Evolutionary conservation across 225 moss, liverwort and hornwort species (phyloP).

Genomic region (Polytrichum commune): DNA sequence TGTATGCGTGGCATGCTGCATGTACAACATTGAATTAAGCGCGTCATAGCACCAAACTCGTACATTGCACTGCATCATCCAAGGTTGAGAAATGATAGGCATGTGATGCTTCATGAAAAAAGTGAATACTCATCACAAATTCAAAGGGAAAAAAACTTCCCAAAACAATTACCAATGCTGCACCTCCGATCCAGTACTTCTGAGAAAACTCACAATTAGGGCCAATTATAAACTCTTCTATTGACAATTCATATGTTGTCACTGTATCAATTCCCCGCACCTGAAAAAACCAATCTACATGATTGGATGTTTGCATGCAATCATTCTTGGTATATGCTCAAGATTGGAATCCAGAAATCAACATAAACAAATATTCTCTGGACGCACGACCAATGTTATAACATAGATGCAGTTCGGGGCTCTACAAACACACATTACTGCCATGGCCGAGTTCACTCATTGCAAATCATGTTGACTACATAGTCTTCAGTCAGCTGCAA

Average conservation of each 20-base stretch:
- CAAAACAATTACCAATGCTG: constrained; percentile 58
- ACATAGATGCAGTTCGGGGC: too few relatives aligned
- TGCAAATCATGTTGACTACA: constrained; percentile 73
- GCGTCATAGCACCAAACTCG: too few relatives aligned
- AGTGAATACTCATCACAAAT: too few relatives aligned
- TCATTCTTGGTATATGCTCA: too few relatives aligned
- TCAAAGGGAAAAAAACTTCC: too few relatives aligned
- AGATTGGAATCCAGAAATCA: too few relatives aligned
- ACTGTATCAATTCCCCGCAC: constrained; percentile 96
- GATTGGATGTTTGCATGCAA: too few relatives aligned
- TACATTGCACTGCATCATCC: too few relatives aligned
- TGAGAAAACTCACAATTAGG: constrained; percentile 99
- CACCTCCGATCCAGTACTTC: constrained; percentile 99
- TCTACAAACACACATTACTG: constrained; percentile 57
- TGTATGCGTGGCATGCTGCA: constrained; percentile 89
- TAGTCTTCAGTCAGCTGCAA: constrained; percentile 66
- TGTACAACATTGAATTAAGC: constrained; percentile 1
- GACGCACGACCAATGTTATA: too few relatives aligned
- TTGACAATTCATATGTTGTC: constrained; percentile 72
- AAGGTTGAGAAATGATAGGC: too few relatives aligned
- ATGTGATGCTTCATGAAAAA: too few relatives aligned
- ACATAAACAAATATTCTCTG: too few relatives aligned
- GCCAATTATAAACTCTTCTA: constrained; percentile 84
- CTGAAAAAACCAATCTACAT: constrained; percentile 29
- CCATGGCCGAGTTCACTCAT: constrained; percentile 99